Base-by-base conservation (phyloP, 2,329 filamentous ascomycete species). In the Cladorrhinum sp. region DNA sequence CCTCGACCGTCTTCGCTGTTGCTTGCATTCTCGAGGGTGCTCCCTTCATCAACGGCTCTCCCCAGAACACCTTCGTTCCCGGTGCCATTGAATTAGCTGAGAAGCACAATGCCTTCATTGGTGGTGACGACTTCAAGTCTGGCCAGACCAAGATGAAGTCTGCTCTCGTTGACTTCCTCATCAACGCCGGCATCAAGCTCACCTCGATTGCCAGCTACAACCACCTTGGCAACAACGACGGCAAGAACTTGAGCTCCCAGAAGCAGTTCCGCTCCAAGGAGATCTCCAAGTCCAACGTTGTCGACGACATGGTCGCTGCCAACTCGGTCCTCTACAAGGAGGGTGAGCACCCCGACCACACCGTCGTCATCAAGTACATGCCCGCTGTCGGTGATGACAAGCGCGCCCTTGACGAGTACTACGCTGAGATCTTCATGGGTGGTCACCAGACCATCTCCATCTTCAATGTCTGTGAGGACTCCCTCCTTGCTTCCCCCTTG, bases 141-240 rank as follows among this genome's bases (percentile, higher is more conserved):
- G 95, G 95, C 65, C 95, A 99, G 83, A 99, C 95, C 75, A 99
- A 99, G 87, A 99, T 99, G 95, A 99, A 99, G 82, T 98, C 95
- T 62, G 95, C 95, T 20, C 86, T 99, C 27, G 95, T 98, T 50
- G 95, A 99, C 79, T 99, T 99, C 81, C 79, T 99, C 75, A 96
- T 99, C 87, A 97, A 88, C 75, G 95, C 95, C 52, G 95, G 95
- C 74, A 98, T 99, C 85, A 97, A 96, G 82, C 87, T 99, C 73
- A 98, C 93, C 62, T 96, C 93, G 45, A 98, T 99, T 79, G 92
- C 95, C 66, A 96, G 91, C 79, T 99, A 99, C 87, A 99, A 99
- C 82, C 95, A 99, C 76, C 88, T 99, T 59, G 95, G 95, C 72
- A 99, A 99, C 86, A 99, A 99, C 74, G 93, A 99, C 74, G 95